Base-by-base conservation (phyloP, 164 flowering plant species). In the Nymphaea colorata region DNA sequence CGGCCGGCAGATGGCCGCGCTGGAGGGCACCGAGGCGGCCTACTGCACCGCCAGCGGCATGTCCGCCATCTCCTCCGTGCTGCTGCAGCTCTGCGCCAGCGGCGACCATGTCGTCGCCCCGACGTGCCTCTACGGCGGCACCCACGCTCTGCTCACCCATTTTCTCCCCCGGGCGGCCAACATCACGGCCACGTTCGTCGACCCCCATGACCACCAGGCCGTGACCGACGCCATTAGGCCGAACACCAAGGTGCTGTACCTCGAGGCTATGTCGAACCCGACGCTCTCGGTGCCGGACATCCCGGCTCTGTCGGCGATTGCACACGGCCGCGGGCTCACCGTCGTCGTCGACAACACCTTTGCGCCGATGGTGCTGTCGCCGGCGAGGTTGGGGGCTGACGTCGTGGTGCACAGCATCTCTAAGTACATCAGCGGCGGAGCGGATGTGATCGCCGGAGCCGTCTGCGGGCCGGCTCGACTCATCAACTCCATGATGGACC, bases 1-100 rank as follows among this genome's bases (percentile, higher is more conserved):
- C 68, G 70, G 95, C 81, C 93, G 98, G 61, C 88, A 77, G 78
- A 88, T 93, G 93, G 98, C 98, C 1, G 96, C 98, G 11, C 44
- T 93, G 11, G 98, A 94, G 69, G 97, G 93, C 4, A 94, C 98
- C 51, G 97, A 91, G 74, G 96, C 97, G 8, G 97, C 97, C 8
- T 94, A 94, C 73, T 94, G 98, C 78, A 94, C 98, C 2, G 76
- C 98, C 60, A 85, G 90, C 70, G 98, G 98, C 7, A 89, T 91
- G 97, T 82, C 97, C 0, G 97, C 98, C 2, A 91, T 94, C 36
- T 81, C 97, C 43, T 79, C 93, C 43, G 93, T 83, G 16, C 66
- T 94, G 69, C 71, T 91, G 72, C 97, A 94, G 75, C 76, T 94
- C 14, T 86, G 89, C 79, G 72, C 85, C 74, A 80, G 84, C 76